Evolutionary conservation across 441 rosid genomes (phyloP).

Genomic region (Pelargonium citronellum): DNA sequence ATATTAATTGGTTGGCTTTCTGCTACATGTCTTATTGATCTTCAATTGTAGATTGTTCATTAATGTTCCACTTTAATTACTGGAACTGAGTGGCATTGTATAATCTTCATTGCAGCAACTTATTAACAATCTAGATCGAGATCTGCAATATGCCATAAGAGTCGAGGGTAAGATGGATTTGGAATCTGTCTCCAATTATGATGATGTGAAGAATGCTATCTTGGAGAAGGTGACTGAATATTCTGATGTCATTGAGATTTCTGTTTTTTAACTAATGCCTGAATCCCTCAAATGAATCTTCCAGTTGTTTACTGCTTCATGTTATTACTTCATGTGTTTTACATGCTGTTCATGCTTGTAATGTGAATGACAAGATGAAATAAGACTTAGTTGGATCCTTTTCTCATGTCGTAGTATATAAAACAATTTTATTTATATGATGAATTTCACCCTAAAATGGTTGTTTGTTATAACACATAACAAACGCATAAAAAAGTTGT

Average conservation of each 20-base stretch:
- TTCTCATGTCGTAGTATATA: background rate
- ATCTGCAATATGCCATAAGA: slow-evolving; percentile 86
- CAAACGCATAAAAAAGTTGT: background rate
- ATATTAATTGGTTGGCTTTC: slow-evolving; percentile 4
- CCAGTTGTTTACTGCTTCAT: slow-evolving; percentile 13
- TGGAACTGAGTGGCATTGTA: slow-evolving; percentile 29
- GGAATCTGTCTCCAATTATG: slow-evolving; percentile 79
- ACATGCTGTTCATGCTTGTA: slow-evolving; percentile 6
- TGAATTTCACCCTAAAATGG: background rate
- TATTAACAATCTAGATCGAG: slow-evolving; percentile 84
- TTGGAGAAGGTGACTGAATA: slow-evolving; percentile 55
- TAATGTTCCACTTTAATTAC: slow-evolving; percentile 1
- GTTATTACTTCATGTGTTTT: slow-evolving; percentile 9
- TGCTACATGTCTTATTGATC: background rate
- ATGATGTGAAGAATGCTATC: slow-evolving; percentile 78
- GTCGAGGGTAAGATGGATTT: slow-evolving; percentile 94
- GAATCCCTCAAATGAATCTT: slow-evolving; percentile 16
- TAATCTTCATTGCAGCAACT: slow-evolving; percentile 61
- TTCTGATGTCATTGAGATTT: slow-evolving; percentile 22
- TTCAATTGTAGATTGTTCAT: background rate
- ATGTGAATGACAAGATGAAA: slow-evolving; percentile 5
- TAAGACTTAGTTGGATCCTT: slow-evolving; percentile 5
- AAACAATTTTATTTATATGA: background rate
- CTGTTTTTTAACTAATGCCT: slow-evolving; percentile 18
- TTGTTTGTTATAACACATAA: slow-evolving; percentile 1